Evolutionary conservation across 768 basidiomycete species (phyloP), one percentile per base, ranked within the genome.

Genomic region (Amanita muscaria): DNA sequence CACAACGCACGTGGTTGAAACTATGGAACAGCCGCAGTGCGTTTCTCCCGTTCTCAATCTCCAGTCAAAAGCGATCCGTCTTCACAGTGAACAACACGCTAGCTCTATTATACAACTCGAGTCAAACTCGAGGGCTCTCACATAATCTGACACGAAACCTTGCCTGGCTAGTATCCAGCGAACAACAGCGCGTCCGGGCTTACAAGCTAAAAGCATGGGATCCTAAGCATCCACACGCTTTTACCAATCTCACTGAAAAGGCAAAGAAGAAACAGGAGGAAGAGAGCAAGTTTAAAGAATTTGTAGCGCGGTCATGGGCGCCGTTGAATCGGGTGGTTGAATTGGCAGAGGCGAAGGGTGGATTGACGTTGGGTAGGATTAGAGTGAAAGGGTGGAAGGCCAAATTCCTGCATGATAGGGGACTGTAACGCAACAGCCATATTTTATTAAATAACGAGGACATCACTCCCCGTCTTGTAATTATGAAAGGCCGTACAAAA

Each of bases 41-140:
- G 64, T 62, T 22, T 24, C 23, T n/a, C 22, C 40, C 22, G 46
- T n/a, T n/a, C n/a, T n/a, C n/a, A n/a, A n/a, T n/a, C n/a, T n/a
- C n/a, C n/a, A n/a, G n/a, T n/a, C n/a, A n/a, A n/a, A n/a, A n/a
- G n/a, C n/a, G n/a, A n/a, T n/a, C n/a, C n/a, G n/a, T n/a, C n/a
- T n/a, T n/a, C n/a, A n/a, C n/a, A 88, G 86, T 84, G 59, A 83
- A 88, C 53, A 72, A 69, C 47, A 85, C 83, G 0, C 66, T 88
- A 31, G 66, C 68, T 24, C 51, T 88, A 7, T 57, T 88, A 36
- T 70, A 76, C 59, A 74, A 68, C 21, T 80, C 85, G n/a, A 72
- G 75, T 3, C 65, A 67, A 46, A 72, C 76, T 25, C 74, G 81
- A 21, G 85, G 85, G 11, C 60, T 83, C 11, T 59, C 83, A 9